A percentile compares a stretch with the other conserved stretches of the same genome.
Conservation (phyloP, 345 rosid species). For the Dipteronia sinensis region DNA sequence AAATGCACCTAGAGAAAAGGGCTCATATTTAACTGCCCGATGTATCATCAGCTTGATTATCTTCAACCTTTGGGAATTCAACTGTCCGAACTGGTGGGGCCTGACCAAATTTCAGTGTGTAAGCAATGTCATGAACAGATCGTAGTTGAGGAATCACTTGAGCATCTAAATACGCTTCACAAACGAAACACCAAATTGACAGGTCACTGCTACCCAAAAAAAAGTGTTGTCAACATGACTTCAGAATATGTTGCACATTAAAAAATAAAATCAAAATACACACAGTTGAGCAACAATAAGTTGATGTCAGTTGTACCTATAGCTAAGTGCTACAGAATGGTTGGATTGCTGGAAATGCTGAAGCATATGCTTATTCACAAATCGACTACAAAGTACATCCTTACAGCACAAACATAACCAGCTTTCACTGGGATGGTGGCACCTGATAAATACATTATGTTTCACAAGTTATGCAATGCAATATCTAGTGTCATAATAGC, state of each 20-base stretch:
- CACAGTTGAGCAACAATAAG: no score
- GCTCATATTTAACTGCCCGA: conserved; percentile 8
- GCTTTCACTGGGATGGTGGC: conserved; percentile 77
- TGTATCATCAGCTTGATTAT: conserved; percentile 12
- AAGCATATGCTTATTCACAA: conserved; percentile 87
- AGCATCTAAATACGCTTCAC: conserved; percentile 82
- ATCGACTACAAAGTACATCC: conserved; percentile 90
- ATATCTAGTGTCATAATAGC: background rate
- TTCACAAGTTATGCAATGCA: background rate
- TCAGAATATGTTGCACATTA: no score
- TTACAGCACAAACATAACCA: conserved; percentile 86
- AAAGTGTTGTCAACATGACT: background rate
- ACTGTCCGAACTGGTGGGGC: conserved; percentile 55
- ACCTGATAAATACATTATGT: conserved; percentile 43
- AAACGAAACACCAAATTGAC: conserved; percentile 85
- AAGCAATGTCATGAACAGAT: conserved; percentile 66
- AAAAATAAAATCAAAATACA: background rate
- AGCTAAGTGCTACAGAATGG: conserved; percentile 77
- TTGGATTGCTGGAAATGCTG: conserved; percentile 62
- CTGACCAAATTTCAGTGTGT: conserved; percentile 82
- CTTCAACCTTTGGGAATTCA: conserved; percentile 18
- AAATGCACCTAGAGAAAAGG: background rate
- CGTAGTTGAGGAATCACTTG: conserved; percentile 61
- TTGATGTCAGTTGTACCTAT: conserved; percentile 41
- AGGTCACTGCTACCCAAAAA: conserved; percentile 57